Conservation (phyloP, 2,329 filamentous ascomycete genomes). For the Epichloe glyceriae region DNA sequence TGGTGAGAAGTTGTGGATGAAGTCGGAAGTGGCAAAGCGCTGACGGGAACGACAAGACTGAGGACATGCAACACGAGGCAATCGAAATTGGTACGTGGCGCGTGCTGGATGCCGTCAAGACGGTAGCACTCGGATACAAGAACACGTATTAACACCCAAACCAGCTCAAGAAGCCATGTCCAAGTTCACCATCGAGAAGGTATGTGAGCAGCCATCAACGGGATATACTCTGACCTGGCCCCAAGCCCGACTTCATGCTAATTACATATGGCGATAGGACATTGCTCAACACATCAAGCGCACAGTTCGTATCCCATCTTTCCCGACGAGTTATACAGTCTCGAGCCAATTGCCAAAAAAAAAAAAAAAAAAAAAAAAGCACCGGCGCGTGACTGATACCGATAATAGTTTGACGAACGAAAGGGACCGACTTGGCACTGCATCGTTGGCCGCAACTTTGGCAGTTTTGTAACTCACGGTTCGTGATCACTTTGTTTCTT, state of each 20-base stretch:
- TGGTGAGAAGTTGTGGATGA: conserved; percentile 47
- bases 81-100: conserved; percentile 76
- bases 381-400: neutral
- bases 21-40: conserved; percentile 6
- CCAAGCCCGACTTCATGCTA: conserved; percentile 2
- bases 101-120: neutral
- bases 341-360: neutral
- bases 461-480: conserved; percentile 98
- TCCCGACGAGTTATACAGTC: neutral
- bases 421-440: conserved; percentile 99
- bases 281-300: conserved; percentile 94
- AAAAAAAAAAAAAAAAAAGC: too few relatives aligned
- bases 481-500: conserved; percentile 18
- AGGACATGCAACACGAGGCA: conserved; percentile 92
- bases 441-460: conserved; percentile 96
- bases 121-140: too few relatives aligned
- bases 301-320: conserved; percentile 44
- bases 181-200: conserved; percentile 51
- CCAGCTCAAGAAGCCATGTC: conserved; percentile 50
- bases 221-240: neutral
- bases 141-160: neutral
- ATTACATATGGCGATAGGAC: conserved; percentile 45
- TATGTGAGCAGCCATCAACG: conserved; percentile 13
- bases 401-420: conserved; percentile 73
- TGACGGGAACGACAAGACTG: conserved; percentile 54